Percentiles rank a stretch among this genome's conserved stretches.
These are phyloP conservation scores for Ascochyta viciae-villosae DNA, from an alignment of 2,329 filamentous ascomycete genomes.

Conservation along the genomic window DNA sequence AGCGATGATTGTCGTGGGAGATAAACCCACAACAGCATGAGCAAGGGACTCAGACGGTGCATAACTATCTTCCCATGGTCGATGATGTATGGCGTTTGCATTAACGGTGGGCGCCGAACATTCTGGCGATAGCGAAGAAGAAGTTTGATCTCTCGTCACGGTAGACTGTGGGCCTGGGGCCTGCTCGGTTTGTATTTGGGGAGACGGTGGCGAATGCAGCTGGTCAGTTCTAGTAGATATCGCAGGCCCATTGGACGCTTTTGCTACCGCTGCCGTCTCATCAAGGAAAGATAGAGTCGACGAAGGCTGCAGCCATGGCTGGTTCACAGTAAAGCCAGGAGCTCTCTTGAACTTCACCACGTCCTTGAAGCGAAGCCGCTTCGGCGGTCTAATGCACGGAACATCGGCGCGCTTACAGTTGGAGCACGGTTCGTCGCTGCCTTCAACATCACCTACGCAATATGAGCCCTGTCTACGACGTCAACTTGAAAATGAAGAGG, in stretches of 20 bases:
- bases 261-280: neutral
- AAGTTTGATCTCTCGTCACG: neutral
- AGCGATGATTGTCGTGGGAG: neutral
- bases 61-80: neutral
- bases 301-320: neutral
- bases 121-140: neutral
- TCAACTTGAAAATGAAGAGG: neutral
- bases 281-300: neutral
- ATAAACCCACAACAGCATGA: neutral
- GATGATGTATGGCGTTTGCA: neutral
- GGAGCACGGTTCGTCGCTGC: neutral
- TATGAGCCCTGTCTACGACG: neutral
- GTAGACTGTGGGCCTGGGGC: neutral
- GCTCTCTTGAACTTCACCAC: neutral
- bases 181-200: neutral
- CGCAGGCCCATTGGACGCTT: neutral
- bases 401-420: neutral
- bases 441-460: neutral
- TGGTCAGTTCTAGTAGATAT: neutral
- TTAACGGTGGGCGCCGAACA: neutral
- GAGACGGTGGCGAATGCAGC: neutral
- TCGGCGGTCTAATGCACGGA: neutral
- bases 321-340: neutral
- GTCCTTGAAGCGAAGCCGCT: neutral
- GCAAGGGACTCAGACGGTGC: neutral